A percentile compares a stretch with the other conserved stretches of the same genome.
phyloP scores from a whole-genome alignment of 352 stramenopile genomes.

The Pythium diclinum region DNA sequence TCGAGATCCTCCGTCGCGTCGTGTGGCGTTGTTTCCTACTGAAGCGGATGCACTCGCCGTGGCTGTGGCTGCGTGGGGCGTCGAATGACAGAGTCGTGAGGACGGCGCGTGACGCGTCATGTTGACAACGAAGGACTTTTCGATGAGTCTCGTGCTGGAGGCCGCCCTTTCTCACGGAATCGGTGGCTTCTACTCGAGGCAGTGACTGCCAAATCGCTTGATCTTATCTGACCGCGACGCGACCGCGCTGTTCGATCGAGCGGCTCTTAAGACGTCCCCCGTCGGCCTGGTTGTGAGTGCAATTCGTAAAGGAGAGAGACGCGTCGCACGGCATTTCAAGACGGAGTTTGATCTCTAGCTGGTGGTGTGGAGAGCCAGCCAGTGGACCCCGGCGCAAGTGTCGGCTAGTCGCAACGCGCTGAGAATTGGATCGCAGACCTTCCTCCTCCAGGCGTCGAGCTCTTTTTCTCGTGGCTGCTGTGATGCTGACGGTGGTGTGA shows the following conservation, averaged over 20 bases:
- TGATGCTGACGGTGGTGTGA: too few species aligned
- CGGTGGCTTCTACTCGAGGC: too few species aligned
- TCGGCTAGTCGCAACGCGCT: constrained; percentile 11
- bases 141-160: constrained; percentile 35
- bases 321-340: not conserved
- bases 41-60: not conserved
- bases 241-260: not conserved
- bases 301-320: not conserved
- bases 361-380: not conserved
- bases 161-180: too few species aligned
- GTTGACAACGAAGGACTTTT: constrained; percentile 30
- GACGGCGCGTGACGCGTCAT: not conserved
- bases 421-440: constrained; percentile 16
- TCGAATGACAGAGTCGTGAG: not conserved
- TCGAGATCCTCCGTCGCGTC: not conserved
- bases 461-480: too few species aligned
- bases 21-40: not conserved
- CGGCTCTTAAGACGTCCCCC: not conserved
- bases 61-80: not conserved
- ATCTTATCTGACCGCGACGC: constrained; percentile 67
- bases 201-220: constrained; percentile 86
- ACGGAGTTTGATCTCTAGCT: not conserved
- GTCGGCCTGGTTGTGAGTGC: too few species aligned
- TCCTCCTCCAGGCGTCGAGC: not conserved
- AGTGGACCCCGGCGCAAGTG: constrained; percentile 11